A percentile compares a stretch with the other conserved stretches of the same genome.
These are phyloP conservation scores for Didymella glomerata DNA, from an alignment of 2,329 filamentous ascomycete genomes.

Conservation along the genomic window DNA sequence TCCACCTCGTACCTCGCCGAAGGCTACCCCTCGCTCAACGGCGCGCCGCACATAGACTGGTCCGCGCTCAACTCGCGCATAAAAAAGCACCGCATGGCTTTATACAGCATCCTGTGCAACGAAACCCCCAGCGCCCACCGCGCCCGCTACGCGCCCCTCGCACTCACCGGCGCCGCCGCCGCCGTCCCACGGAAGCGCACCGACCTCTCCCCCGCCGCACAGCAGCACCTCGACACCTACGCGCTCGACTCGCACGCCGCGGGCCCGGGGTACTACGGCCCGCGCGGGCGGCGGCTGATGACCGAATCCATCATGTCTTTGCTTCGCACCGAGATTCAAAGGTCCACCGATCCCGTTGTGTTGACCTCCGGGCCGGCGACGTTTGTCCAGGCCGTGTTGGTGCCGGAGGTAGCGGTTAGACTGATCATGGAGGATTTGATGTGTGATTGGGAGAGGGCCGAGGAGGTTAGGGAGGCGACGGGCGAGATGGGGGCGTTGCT, in stretches of 20 bases:
- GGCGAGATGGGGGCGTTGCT: constrained; percentile 72
- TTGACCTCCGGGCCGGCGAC: constrained; percentile 41
- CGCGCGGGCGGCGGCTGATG: constrained; percentile 75
- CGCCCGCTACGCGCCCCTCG: constrained; percentile 33
- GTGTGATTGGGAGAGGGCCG: constrained; percentile 56
- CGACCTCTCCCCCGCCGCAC: constrained; percentile 54
- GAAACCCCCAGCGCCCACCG: constrained; percentile 26
- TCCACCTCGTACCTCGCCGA: constrained; percentile 61
- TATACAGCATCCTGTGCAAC: constrained; percentile 70
- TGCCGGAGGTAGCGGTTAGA: constrained; percentile 70
- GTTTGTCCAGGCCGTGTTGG: constrained; percentile 63
- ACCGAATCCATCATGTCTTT: constrained; percentile 56
- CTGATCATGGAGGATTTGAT: constrained; percentile 67
- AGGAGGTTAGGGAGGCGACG: constrained; percentile 71
- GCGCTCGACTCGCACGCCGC: constrained; percentile 31
- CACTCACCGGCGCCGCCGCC: constrained; percentile 38
- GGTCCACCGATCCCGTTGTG: constrained; percentile 42
- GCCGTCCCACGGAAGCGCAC: constrained; percentile 47
- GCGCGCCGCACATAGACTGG: constrained; percentile 79
- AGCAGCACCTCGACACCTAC: constrained; percentile 40
- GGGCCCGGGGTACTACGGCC: constrained; percentile 79
- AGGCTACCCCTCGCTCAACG: constrained; percentile 39
- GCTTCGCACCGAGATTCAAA: constrained; percentile 40
- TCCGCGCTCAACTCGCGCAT: constrained; percentile 66
- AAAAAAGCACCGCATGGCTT: constrained; percentile 60